Percentiles rank a stretch among this genome's conserved stretches.
Evolutionary conservation across 805 yeast genomes (phyloP).

Genomic region (Kregervanrija pseudodelftensis): DNA sequence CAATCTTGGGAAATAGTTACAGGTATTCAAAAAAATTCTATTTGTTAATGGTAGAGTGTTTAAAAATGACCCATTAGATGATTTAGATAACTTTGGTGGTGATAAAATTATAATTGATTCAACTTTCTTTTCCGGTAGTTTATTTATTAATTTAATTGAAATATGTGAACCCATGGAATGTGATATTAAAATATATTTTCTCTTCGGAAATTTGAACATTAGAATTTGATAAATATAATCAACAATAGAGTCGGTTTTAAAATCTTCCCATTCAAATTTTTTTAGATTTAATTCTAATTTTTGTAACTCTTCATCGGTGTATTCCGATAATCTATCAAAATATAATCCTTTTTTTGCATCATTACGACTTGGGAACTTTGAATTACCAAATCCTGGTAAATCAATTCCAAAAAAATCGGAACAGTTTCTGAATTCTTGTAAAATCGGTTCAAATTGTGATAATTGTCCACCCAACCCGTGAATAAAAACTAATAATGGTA

Average conservation of each 20-base stretch:
- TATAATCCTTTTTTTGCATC: neutral
- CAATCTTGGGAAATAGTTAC: constrained; percentile 34
- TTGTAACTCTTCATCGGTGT: constrained; percentile 12
- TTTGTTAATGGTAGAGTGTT: constrained; percentile 13
- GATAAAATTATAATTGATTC: constrained; percentile 43
- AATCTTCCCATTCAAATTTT: constrained; percentile 35
- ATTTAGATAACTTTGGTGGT: constrained; percentile 32
- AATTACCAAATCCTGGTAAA: constrained; percentile 81
- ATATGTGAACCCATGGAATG: constrained; percentile 57
- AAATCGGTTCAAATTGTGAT: constrained; percentile 72
- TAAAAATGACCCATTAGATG: neutral
- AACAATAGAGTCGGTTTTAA: constrained; percentile 34
- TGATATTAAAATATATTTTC: constrained; percentile 39
- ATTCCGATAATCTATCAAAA: constrained; percentile 19
- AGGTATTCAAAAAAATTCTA: constrained; percentile 22
- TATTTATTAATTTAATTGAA: constrained; percentile 33
- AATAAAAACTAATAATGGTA: constrained; percentile 59
- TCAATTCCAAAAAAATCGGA: constrained; percentile 66
- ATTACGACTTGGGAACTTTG: constrained; percentile 23
- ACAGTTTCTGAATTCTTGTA: constrained; percentile 55
- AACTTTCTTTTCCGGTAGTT: constrained; percentile 31
- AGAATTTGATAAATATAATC: constrained; percentile 33
- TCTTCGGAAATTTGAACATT: constrained; percentile 32
- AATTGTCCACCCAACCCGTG: constrained; percentile 92
- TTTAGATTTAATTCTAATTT: constrained; percentile 23